A percentile compares a stretch with the other conserved stretches of the same genome.
These are phyloP conservation scores for Thalassiosira hispida DNA, from an alignment of 352 stramenopile species.

Conservation along the genomic window DNA sequence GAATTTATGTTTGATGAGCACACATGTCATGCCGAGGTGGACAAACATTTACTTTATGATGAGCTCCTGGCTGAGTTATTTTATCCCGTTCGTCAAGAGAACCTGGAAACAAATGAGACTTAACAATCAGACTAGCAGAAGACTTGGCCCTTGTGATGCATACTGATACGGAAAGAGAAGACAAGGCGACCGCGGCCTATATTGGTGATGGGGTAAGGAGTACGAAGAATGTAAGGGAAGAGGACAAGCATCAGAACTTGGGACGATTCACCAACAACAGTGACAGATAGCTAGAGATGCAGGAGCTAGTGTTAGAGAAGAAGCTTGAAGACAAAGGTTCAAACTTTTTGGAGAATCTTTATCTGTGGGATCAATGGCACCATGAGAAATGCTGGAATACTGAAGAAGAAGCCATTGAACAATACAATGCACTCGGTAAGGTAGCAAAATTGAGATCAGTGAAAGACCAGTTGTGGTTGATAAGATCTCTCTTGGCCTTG, in stretches of 20 bases:
- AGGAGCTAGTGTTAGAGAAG: background rate
- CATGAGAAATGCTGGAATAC: background rate
- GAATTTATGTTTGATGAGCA: no score
- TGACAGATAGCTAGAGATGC: background rate
- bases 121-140: conserved; percentile 1
- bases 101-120: background rate
- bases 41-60: background rate
- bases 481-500: background rate
- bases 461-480: background rate
- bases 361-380: background rate
- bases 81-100: background rate
- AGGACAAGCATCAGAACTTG: background rate
- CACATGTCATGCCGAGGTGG: background rate
- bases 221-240: background rate
- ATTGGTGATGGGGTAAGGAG: background rate
- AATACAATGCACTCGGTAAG: background rate
- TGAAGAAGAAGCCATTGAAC: background rate
- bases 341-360: background rate
- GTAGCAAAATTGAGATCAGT: background rate
- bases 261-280: background rate
- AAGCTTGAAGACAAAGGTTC: background rate
- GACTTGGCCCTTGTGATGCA: background rate
- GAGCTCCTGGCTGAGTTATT: background rate
- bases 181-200: background rate
- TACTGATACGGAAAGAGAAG: background rate